Evolutionary conservation across 2,329 filamentous ascomycete species (phyloP), one percentile per base, ranked within the genome.

Genomic region (Leptographium lundbergii): DNA sequence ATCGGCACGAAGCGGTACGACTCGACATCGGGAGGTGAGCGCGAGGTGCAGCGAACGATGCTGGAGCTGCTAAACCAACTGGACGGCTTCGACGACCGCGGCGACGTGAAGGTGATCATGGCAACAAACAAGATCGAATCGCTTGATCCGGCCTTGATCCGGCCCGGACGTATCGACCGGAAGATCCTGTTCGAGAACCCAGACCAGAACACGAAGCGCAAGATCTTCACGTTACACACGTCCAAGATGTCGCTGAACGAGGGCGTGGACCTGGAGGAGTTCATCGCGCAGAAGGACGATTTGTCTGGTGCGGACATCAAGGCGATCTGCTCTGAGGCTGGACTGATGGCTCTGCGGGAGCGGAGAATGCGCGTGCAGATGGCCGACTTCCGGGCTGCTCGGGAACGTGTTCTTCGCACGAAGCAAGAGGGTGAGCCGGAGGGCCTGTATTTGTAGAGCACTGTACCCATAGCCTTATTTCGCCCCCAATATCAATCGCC

Each of bases 91-190:
- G 94, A 99, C 70, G 95, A 99, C 73, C 89, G 94, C 62, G 95
- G 94, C 66, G 94, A 99, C 70, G 92, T 99, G 74, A 99, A 99
- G 79, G 94, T 99, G 62, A 92, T 99, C 73, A 97, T 99, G 91
- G 95, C 94, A 14, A 99, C 94, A 65, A 99, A 99, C 85, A 99
- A 99, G 83, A 99, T 99, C 66, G 95, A 99, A 66, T 95, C 90
- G 4, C 81, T 99, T 32, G 95, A 99, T 69, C 94, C 94, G 59
- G 94, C 94, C 22, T 80, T 99, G 66, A 99, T 99, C 70, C 87
- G 94, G 65, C 94, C 94, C 52, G 94, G 94, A 64, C 91, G 94
- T 81, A 99, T 99, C 72, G 94, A 99, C 74, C 87, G 94, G 67
- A 99, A 99, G 82, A 99, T 99, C 63, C 74, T 86, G 62, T 89